Evolutionary conservation across 1,284 basidiomycete species (phyloP).

Genomic region (Porodaedalea pini): DNA sequence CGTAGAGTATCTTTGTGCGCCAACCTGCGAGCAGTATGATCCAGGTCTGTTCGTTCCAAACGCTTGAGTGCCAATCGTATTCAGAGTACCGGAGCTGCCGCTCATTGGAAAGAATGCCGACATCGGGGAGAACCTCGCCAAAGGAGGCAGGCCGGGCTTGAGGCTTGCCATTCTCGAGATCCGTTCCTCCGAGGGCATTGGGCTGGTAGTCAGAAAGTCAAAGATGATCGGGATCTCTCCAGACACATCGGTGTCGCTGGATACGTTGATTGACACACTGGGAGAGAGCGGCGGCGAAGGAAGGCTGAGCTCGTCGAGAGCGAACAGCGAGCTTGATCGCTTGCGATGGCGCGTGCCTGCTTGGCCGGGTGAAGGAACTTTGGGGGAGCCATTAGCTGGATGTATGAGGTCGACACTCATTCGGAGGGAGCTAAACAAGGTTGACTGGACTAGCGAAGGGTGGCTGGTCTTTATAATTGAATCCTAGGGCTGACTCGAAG

Average conservation of each 20-base stretch:
- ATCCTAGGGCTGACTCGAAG: not conserved
- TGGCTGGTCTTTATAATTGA: not conserved
- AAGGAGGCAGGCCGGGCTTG: slow-evolving; percentile 12
- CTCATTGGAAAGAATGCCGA: slow-evolving; percentile 21
- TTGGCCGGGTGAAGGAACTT: not conserved
- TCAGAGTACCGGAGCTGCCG: slow-evolving; percentile 4
- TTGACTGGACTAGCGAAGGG: not conserved
- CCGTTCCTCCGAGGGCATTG: slow-evolving; percentile 9
- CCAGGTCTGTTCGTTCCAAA: slow-evolving; percentile 1
- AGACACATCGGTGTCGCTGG: not conserved
- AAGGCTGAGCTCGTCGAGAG: slow-evolving; percentile 11
- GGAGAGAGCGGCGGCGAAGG: slow-evolving; percentile 17
- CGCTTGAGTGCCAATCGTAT: slow-evolving; percentile 14
- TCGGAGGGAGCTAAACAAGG: not conserved
- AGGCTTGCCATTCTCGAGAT: slow-evolving; percentile 4
- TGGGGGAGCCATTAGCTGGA: not conserved
- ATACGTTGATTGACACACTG: slow-evolving; percentile 7
- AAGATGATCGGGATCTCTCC: slow-evolving; percentile 19
- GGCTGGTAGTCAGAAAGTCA: slow-evolving; percentile 15
- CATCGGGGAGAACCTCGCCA: slow-evolving; percentile 20
- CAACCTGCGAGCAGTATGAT: not conserved
- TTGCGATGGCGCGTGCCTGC: not conserved
- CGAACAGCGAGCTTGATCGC: slow-evolving; percentile 17
- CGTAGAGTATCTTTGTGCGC: not conserved
- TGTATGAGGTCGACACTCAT: not conserved